Evolutionary conservation across 139 green algal genomes (phyloP).

Genomic region (Tetraselmis striata): DNA sequence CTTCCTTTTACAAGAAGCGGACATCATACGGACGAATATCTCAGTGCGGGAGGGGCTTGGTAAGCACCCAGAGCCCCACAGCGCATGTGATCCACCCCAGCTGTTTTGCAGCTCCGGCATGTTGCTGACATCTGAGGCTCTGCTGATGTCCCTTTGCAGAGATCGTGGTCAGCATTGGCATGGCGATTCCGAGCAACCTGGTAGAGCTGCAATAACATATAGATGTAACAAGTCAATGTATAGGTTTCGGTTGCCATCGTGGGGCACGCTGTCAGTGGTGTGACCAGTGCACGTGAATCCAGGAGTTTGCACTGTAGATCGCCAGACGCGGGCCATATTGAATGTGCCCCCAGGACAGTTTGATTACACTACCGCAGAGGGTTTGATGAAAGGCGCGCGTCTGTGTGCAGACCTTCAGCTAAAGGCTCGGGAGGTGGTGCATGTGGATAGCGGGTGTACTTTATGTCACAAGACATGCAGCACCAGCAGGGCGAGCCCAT

Average conservation of each 20-base stretch:
- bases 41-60: constrained; percentile 80
- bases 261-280: too few relatives aligned
- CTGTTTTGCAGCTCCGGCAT: background rate
- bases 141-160: constrained; percentile 17
- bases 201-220: constrained; percentile 3
- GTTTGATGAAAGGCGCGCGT: too few relatives aligned
- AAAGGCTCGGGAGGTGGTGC: background rate
- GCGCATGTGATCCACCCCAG: background rate
- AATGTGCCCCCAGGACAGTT: too few relatives aligned
- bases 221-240: background rate
- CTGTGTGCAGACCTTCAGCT: too few relatives aligned
- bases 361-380: too few relatives aligned
- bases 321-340: too few relatives aligned
- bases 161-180: constrained; percentile 42
- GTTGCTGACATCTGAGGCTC: background rate
- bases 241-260: too few relatives aligned
- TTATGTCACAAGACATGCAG: background rate
- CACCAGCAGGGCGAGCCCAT: background rate
- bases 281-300: too few relatives aligned
- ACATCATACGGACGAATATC: constrained; percentile 85
- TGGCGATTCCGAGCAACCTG: constrained; percentile 33
- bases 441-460: background rate
- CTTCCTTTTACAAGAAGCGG: constrained; percentile 70
- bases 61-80: constrained; percentile 23
- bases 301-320: too few relatives aligned